Evolutionary conservation across 2,329 filamentous ascomycete species (phyloP).

Genomic region (Dothidotthia symphoricarpi): DNA sequence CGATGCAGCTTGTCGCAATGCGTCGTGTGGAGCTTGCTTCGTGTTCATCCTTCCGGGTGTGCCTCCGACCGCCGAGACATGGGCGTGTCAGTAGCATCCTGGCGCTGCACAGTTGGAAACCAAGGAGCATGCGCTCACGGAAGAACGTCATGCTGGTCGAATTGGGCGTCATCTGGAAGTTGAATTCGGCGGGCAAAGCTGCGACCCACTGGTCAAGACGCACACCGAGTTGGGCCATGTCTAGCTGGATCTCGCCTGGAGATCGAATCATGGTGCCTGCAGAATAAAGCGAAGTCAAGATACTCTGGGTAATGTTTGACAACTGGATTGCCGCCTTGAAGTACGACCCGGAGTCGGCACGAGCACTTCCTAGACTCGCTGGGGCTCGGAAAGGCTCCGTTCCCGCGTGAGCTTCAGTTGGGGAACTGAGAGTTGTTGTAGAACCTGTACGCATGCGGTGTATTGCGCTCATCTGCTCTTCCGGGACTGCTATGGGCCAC

Average conservation of each 20-base stretch:
- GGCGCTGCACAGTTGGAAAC: slow-evolving; percentile 39
- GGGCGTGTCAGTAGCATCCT: slow-evolving; percentile 44
- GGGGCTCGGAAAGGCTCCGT: not conserved
- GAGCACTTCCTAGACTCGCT: not conserved
- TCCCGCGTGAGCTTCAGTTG: not conserved
- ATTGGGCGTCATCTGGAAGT: slow-evolving; percentile 19
- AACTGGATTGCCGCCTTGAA: slow-evolving; percentile 30
- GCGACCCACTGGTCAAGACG: slow-evolving; percentile 38
- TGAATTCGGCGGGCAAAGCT: slow-evolving; percentile 31
- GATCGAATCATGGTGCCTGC: slow-evolving; percentile 33
- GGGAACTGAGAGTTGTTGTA: slow-evolving; percentile 2
- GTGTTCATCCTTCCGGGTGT: slow-evolving; percentile 11
- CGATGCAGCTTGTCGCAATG: slow-evolving; percentile 38
- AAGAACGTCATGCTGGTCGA: slow-evolving; percentile 3
- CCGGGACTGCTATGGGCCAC: slow-evolving; percentile 28
- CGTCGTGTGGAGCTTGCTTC: slow-evolving; percentile 30
- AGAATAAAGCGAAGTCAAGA: slow-evolving; percentile 41
- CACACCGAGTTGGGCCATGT: slow-evolving; percentile 32
- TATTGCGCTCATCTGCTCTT: slow-evolving; percentile 15
- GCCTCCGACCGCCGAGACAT: slow-evolving; percentile 34
- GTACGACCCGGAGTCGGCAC: slow-evolving; percentile 24
- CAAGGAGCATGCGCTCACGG: slow-evolving; percentile 35
- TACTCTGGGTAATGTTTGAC: slow-evolving; percentile 35
- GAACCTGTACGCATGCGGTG: slow-evolving; percentile 8
- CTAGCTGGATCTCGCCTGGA: slow-evolving; percentile 35